Evolutionary conservation across 495 filamentous ascomycete species (phyloP).

Genomic region (Podospora sp.): DNA sequence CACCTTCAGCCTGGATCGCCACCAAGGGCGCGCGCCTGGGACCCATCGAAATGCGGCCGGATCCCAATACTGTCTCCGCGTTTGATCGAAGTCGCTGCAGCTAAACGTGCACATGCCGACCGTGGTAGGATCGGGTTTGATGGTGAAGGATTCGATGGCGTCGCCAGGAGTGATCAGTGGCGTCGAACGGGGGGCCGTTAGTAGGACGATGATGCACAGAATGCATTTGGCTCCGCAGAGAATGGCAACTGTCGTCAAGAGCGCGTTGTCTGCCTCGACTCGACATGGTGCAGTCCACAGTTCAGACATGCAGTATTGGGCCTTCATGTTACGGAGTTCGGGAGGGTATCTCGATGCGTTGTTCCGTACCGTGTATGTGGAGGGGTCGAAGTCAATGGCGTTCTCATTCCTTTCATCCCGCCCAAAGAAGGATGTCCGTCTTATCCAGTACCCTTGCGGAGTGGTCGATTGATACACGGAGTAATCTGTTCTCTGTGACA

Average conservation of each 20-base stretch:
- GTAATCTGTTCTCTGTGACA: too few relatives aligned
- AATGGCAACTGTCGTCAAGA: neutral
- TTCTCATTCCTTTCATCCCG: neutral
- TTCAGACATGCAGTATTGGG: slow-evolving; percentile 5
- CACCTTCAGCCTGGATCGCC: neutral
- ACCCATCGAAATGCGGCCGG: neutral
- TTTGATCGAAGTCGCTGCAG: neutral
- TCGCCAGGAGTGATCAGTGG: slow-evolving; percentile 3
- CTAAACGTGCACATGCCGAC: slow-evolving; percentile 4
- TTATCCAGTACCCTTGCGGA: too few relatives aligned
- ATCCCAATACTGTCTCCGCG: neutral
- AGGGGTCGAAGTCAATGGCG: neutral
- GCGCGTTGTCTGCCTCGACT: neutral
- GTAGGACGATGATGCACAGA: neutral
- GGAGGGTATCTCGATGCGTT: neutral
- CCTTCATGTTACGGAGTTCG: neutral
- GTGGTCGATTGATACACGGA: too few relatives aligned
- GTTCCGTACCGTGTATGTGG: neutral
- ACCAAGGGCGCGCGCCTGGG: neutral
- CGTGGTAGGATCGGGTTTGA: slow-evolving; percentile 3
- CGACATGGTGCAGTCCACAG: neutral
- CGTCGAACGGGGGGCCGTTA: neutral
- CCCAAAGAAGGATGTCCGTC: neutral
- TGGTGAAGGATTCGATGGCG: slow-evolving; percentile 10
- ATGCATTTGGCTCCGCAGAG: slow-evolving; percentile 1